Base-by-base conservation (phyloP, 352 stramenopile species). In the Phytophthora pistaciae region DNA sequence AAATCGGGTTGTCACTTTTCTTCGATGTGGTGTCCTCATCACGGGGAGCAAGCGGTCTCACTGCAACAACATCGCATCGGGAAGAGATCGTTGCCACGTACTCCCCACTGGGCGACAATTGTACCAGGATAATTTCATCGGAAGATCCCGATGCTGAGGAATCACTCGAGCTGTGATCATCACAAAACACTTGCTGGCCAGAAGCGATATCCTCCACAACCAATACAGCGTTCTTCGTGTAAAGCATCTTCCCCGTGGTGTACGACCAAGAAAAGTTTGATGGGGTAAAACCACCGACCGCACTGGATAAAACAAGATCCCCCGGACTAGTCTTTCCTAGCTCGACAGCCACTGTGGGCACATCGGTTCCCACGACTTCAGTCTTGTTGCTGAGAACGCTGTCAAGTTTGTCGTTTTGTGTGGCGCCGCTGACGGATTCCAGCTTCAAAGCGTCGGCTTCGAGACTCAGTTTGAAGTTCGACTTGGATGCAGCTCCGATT, bases 181-280 rank as follows among this genome's bases (percentile, higher is more conserved):
- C n/a, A 25, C 66, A 59, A 56, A 84, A 69, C 0, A n/a, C 59
- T 46, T 82, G 72, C 10, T 54, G 7, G 0, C 77, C 72, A 5
- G 75, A 75, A 31, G 56, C 56, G 13, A 89, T 46, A 16, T 79
- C 52, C 20, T 89, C 81, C n/a, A 86, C 33, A 21, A 83, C 78
- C 44, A 87, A 50, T 0, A 71, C 44, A 0, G 65, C 16, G 0
- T 63, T 72, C 25, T 56, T 64, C 5, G 68, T 49, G 20, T 67
- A 77, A 4, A 87, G n/a, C 18, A 89, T 29, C 18, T 75, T 75
- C 7, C 79, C 81, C 2, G 61, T 72, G 3, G 64, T 49, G 48
- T 74, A 74, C 0, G 81, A 81, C 81, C 81, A 89, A 25, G 29
- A 52, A 36, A 82, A 70, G 1, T 55, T 70, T 3, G 36, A 62